phyloP scores from a whole-genome alignment of 805 yeast species.

The Suhomyces sp. region DNA sequence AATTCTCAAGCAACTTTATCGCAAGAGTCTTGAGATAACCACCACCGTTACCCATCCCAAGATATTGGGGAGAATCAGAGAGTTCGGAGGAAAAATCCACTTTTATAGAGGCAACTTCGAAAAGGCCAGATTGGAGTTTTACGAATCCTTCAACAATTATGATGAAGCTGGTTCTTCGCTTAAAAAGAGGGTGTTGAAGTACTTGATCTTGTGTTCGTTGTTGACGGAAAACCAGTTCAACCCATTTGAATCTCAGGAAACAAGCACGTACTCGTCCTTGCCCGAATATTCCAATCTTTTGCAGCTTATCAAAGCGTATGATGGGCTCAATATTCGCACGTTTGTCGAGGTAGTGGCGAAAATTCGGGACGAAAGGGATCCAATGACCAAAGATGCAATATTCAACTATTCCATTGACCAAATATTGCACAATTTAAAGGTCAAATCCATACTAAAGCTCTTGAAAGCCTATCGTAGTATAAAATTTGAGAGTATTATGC shows the following conservation, averaged over 20 bases:
- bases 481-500: constrained; percentile 23
- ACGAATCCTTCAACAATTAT: constrained; percentile 42
- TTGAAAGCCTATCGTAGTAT: constrained; percentile 30
- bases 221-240: constrained; percentile 64
- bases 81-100: constrained; percentile 69
- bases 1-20: constrained; percentile 47
- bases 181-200: constrained; percentile 56
- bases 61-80: constrained; percentile 69
- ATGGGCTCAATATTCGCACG: constrained; percentile 22
- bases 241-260: constrained; percentile 73
- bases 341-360: constrained; percentile 14
- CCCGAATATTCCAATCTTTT: constrained; percentile 29
- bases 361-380: constrained; percentile 20
- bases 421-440: constrained; percentile 28
- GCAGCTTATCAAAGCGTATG: constrained; percentile 27
- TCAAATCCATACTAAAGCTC: constrained; percentile 27
- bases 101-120: constrained; percentile 60
- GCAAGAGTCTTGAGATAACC: constrained; percentile 40
- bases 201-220: constrained; percentile 58
- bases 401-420: constrained; percentile 24
- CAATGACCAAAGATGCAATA: constrained; percentile 28
- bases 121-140: constrained; percentile 61
- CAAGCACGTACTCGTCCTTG: constrained; percentile 46
- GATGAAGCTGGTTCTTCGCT: constrained; percentile 45
- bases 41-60: constrained; percentile 74